Evolutionary conservation across 2,329 filamentous ascomycete genomes (phyloP).

Genomic region (Fusarium pseudograminearum): DNA sequence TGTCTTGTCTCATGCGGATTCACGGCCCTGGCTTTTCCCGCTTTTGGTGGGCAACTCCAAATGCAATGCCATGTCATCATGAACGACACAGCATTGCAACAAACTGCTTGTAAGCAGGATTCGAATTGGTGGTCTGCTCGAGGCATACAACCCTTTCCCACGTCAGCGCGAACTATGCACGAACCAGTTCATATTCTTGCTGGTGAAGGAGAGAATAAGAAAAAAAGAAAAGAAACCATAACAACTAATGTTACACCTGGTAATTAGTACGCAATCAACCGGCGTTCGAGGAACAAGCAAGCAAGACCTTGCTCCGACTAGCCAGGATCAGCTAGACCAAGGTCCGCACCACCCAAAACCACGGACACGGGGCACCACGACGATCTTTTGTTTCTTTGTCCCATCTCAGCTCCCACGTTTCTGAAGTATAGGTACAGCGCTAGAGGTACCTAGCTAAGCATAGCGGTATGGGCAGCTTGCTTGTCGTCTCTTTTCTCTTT

Average conservation of each 20-base stretch:
- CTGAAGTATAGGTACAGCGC: constrained; percentile 2
- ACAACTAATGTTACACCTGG: constrained; percentile 18
- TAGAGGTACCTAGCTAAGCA: constrained; percentile 11
- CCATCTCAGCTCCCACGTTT: constrained; percentile 28
- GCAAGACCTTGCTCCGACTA: constrained; percentile 37
- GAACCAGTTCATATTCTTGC: constrained; percentile 1
- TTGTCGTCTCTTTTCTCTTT: constrained; percentile 49
- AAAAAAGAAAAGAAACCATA: constrained; percentile 22
- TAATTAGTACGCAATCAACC: constrained; percentile 34
- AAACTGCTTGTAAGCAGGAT: constrained; percentile 11
- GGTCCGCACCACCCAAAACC: constrained; percentile 48
- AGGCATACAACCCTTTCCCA: constrained; percentile 29
- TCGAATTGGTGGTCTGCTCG: constrained; percentile 10
- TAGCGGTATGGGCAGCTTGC: constrained; percentile 13
- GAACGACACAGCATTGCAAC: constrained; percentile 12
- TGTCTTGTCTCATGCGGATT: constrained; percentile 27
- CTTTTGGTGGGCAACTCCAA: constrained; percentile 8
- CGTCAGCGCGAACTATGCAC: constrained; percentile 12
- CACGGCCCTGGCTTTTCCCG: constrained; percentile 20
- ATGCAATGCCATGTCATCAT: constrained; percentile 42
- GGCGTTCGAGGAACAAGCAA: constrained; percentile 21
- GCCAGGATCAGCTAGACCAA: constrained; percentile 38
- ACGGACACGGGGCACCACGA: constrained; percentile 46
- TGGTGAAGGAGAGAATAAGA: background rate
- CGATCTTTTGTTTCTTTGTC: constrained; percentile 46